phyloP scores from a whole-genome alignment of 2,329 filamentous ascomycete species.

The Aspergillus ochraceoroseus region DNA sequence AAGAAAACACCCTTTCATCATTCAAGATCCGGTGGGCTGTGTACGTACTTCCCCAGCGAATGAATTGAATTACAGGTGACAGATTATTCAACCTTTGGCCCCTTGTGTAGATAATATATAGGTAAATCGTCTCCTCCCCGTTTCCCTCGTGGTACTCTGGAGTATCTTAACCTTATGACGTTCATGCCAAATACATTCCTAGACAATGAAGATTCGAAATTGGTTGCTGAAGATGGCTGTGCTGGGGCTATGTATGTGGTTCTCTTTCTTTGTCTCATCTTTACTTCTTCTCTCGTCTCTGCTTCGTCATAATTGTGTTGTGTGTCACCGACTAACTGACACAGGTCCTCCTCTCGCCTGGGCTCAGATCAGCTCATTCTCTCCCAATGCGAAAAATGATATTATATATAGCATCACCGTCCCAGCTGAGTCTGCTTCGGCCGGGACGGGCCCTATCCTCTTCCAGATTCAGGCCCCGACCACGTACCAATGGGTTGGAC shows the following conservation, averaged over 20 bases:
- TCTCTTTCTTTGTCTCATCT: background rate
- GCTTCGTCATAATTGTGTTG: background rate
- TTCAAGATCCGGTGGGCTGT: no score
- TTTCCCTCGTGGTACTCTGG: no score
- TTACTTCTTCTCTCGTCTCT: background rate
- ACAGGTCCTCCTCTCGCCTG: conserved; percentile 8
- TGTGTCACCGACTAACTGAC: background rate
- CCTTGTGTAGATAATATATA: no score
- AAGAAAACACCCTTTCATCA: no score
- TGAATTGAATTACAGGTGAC: no score
- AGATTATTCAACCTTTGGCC: no score
- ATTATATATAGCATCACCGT: conserved; percentile 51
- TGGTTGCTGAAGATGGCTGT: background rate
- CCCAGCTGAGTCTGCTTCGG: conserved; percentile 47
- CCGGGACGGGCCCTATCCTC: conserved; percentile 54
- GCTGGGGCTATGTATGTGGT: conserved; percentile 8
- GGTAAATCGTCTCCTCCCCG: no score
- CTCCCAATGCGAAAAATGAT: conserved; percentile 18
- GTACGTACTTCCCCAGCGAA: no score
- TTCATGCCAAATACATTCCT: no score
- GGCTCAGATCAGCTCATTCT: conserved; percentile 18
- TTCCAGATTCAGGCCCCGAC: conserved; percentile 53
- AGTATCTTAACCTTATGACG: no score
- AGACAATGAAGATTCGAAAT: conserved; percentile 1
- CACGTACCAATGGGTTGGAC: conserved; percentile 49